Percentiles rank a stretch among this genome's conserved stretches.
These are phyloP conservation scores for Epichloe baconii DNA, from an alignment of 2,329 filamentous ascomycete genomes.

Conservation along the genomic window DNA sequence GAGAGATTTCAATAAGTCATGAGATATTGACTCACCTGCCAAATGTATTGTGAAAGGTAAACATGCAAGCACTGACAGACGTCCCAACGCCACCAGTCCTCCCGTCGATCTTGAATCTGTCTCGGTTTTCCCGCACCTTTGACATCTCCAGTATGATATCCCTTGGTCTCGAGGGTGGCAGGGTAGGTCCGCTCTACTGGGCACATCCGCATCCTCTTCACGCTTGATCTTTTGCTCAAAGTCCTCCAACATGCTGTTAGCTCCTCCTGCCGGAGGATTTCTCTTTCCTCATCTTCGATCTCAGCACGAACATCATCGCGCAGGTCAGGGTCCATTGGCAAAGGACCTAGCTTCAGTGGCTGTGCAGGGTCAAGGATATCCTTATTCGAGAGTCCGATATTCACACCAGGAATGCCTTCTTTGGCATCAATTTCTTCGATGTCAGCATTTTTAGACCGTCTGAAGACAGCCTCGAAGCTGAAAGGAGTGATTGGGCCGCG, in stretches of 20 bases:
- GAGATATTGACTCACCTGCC: conserved; percentile 50
- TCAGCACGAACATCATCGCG: conserved; percentile 79
- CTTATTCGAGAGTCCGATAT: conserved; percentile 47
- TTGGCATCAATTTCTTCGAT: conserved; percentile 50
- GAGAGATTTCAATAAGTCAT: not conserved
- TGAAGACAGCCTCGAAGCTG: conserved; percentile 48
- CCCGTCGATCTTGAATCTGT: conserved; percentile 78
- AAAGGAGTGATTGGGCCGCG: conserved; percentile 51
- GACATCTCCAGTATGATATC: conserved; percentile 93
- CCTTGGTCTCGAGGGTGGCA: conserved; percentile 75
- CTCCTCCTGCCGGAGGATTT: conserved; percentile 57
- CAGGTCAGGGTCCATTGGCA: conserved; percentile 73
- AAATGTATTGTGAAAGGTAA: conserved; percentile 93
- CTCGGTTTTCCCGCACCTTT: conserved; percentile 83
- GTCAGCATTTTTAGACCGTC: conserved; percentile 45
- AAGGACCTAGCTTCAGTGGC: conserved; percentile 60
- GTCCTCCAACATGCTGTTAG: conserved; percentile 66
- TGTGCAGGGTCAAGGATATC: conserved; percentile 44
- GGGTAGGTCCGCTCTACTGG: conserved; percentile 68
- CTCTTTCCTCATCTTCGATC: conserved; percentile 74
- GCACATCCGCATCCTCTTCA: conserved; percentile 77
- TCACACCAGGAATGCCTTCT: conserved; percentile 51
- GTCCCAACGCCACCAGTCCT: conserved; percentile 73
- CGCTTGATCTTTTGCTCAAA: conserved; percentile 82
- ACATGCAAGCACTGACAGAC: conserved; percentile 85